Percentiles rank a stretch among this genome's conserved stretches.
These are phyloP conservation scores for Thoreauomyces humboldtii DNA, from an alignment of 192 early-diverging fungal genomes.

Conservation along the genomic window DNA sequence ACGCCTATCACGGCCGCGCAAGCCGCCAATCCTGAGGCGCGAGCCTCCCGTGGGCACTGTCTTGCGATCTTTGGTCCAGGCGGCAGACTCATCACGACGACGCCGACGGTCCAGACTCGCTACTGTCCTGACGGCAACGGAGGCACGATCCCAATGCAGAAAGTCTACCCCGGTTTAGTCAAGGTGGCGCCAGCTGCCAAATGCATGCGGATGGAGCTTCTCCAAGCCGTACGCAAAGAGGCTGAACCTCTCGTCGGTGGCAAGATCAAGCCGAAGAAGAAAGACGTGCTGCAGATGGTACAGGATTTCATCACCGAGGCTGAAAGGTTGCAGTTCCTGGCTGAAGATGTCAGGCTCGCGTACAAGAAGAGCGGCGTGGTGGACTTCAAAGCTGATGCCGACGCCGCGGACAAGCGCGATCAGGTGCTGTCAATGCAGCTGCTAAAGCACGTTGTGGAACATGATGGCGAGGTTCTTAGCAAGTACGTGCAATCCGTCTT, in stretches of 20 bases:
- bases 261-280: conserved; percentile 40
- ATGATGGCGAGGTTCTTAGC: conserved; percentile 26
- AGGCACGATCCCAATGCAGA: conserved; percentile 28
- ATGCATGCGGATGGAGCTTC: neutral
- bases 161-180: conserved; percentile 31
- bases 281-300: conserved; percentile 39
- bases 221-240: neutral
- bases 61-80: conserved; percentile 38
- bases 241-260: conserved; percentile 34
- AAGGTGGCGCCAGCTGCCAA: neutral
- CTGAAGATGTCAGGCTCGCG: neutral
- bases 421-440: conserved; percentile 7
- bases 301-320: conserved; percentile 23
- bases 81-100: conserved; percentile 37
- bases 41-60: conserved; percentile 37
- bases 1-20: too few relatives aligned
- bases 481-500: neutral
- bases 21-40: neutral
- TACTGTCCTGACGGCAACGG: conserved; percentile 31
- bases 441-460: conserved; percentile 15
- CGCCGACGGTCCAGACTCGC: conserved; percentile 29
- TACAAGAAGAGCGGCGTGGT: neutral
- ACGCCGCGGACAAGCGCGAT: conserved; percentile 18
- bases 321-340: neutral
- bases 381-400: neutral